Evolutionary conservation across 1,139 yeast genomes (phyloP).

Genomic region (Debaryomyces psychrophilus): DNA sequence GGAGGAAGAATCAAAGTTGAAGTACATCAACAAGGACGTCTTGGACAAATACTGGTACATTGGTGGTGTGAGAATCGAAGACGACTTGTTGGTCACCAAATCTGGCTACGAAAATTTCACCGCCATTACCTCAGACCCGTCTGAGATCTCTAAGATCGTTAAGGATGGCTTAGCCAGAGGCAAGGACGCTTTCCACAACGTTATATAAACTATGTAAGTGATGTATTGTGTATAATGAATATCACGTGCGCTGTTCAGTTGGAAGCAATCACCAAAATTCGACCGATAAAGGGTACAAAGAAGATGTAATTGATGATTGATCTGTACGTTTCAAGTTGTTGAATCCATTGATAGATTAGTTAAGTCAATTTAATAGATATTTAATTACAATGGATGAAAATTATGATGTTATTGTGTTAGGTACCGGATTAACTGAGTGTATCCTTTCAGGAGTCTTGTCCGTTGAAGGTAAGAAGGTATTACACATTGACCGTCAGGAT

Average conservation of each 20-base stretch:
- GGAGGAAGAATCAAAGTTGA: slow-evolving; percentile 56
- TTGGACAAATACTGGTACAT: slow-evolving; percentile 80
- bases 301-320: background rate
- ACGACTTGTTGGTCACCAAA: slow-evolving; percentile 78
- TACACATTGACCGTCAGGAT: slow-evolving; percentile 95
- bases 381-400: slow-evolving; percentile 76
- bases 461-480: slow-evolving; percentile 87
- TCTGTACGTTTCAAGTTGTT: background rate
- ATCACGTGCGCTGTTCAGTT: slow-evolving; percentile 5
- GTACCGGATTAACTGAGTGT: slow-evolving; percentile 93
- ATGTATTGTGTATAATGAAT: background rate
- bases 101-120: slow-evolving; percentile 83
- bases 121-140: slow-evolving; percentile 80
- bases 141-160: slow-evolving; percentile 76
- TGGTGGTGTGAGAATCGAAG: slow-evolving; percentile 97
- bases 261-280: slow-evolving; percentile 3
- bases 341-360: slow-evolving; percentile 1
- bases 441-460: slow-evolving; percentile 90
- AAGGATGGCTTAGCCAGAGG: slow-evolving; percentile 66
- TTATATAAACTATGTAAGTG: slow-evolving; percentile 33
- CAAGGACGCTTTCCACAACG: slow-evolving; percentile 63
- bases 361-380: slow-evolving; percentile 1
- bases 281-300: slow-evolving; percentile 4
- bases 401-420: slow-evolving; percentile 70
- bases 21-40: slow-evolving; percentile 65